A percentile compares a stretch with the other conserved stretches of the same genome.
Evolutionary conservation across 495 filamentous ascomycete species (phyloP).

Genomic region (Daldinia bambusicola): DNA sequence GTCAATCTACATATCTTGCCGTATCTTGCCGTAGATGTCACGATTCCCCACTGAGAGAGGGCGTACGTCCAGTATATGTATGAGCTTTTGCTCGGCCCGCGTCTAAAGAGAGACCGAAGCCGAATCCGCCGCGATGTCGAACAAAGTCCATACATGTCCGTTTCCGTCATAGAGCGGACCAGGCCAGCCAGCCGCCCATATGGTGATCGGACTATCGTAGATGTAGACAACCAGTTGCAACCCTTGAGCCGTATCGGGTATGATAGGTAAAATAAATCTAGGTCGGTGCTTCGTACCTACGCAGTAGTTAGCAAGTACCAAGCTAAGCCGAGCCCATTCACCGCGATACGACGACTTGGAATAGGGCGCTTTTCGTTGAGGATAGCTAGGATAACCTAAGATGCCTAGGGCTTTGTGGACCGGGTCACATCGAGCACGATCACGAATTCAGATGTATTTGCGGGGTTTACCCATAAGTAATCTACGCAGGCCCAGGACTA

Average conservation of each 20-base stretch:
- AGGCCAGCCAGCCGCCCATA: not conserved
- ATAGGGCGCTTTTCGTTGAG: slow-evolving; percentile 9
- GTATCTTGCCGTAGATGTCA: slow-evolving; percentile 25
- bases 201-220: not conserved
- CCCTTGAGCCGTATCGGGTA: slow-evolving; percentile 19
- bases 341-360: slow-evolving; percentile 25
- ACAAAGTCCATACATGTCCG: not conserved
- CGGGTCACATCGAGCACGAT: slow-evolving; percentile 34
- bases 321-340: slow-evolving; percentile 1
- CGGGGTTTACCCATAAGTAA: slow-evolving; percentile 42
- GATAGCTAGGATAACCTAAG: not conserved
- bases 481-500: slow-evolving; percentile 33
- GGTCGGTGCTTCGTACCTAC: not conserved
- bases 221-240: slow-evolving; percentile 1
- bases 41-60: slow-evolving; percentile 9
- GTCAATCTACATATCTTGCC: slow-evolving; percentile 8
- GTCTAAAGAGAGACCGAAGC: slow-evolving; percentile 12
- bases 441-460: slow-evolving; percentile 41
- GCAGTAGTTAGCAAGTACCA: slow-evolving; percentile 7
- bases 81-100: slow-evolving; percentile 8
- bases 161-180: slow-evolving; percentile 3
- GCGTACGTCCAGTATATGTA: not conserved
- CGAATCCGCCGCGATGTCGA: slow-evolving; percentile 8
- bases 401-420: not conserved
- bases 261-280: slow-evolving; percentile 6